Conservation (phyloP, 139 green algal genomes). For the Chlorella sp. region DNA sequence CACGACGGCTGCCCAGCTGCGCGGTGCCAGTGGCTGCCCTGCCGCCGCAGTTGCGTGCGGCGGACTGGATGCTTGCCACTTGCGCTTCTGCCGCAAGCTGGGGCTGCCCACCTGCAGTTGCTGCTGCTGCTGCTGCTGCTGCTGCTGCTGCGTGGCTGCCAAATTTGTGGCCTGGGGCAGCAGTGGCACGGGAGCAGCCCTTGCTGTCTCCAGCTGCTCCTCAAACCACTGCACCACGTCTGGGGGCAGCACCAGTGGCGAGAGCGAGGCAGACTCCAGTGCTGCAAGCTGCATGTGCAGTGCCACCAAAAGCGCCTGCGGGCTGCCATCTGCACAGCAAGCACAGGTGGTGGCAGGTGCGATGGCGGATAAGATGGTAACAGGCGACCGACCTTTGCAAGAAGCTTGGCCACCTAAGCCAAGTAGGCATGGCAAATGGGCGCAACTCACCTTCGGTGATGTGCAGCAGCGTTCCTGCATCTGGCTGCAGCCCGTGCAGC, state of each 20-base stretch:
- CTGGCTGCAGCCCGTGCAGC: background rate
- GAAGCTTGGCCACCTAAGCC: too few relatives aligned
- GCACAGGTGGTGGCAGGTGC: background rate
- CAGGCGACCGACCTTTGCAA: too few relatives aligned
- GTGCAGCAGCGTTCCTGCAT: background rate
- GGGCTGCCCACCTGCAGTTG: background rate
- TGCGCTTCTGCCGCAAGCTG: conserved; percentile 12
- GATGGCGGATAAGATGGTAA: too few relatives aligned
- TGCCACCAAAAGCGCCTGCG: background rate
- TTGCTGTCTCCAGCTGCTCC: background rate
- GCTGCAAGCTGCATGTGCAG: conserved; percentile 5
- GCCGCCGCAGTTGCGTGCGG: background rate
- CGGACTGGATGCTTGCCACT: conserved; percentile 9
- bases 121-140: conserved; percentile 4
- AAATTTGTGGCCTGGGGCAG: background rate
- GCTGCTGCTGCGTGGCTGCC: background rate
- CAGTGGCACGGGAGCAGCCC: background rate
- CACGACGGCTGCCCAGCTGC: conserved; percentile 3
- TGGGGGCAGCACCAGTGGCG: conserved; percentile 24
- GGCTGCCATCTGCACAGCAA: background rate
- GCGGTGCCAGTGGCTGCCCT: background rate
- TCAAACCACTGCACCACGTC: background rate
- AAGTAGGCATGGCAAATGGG: too few relatives aligned
- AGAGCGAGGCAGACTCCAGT: background rate
- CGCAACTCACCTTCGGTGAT: background rate